Base-by-base conservation (phyloP, 2,329 filamentous ascomycete species). In the Phaeoacremonium minimum region DNA sequence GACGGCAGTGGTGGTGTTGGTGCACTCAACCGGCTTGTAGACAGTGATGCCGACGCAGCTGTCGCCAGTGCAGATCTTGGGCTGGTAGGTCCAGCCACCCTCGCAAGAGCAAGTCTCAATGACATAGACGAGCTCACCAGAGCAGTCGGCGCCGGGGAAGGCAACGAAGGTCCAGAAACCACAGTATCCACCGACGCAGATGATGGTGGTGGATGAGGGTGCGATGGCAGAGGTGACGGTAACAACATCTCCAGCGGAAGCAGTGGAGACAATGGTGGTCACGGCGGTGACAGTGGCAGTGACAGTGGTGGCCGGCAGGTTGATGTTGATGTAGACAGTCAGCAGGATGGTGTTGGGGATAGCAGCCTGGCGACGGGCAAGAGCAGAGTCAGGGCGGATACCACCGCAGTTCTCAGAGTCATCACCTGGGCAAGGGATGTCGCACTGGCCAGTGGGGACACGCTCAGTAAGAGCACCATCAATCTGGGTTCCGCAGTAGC, bases 111-210 rank as follows among this genome's bases (percentile, higher is more conserved):
- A 32, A 13, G n/a, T 17, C 30, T 32, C 14, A 12, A 32, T 18
- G 7, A 32, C 30, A 17, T 16, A 32, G 30, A 32, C 30, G 30
- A 32, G 13, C 30, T 32, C 30, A 17, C 30, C 30, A 7, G n/a
- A 7, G 30, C 17, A 15, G 7, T 14, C 14, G 14, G 17, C 14
- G 15, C 30, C 30, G 12, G 7, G 6, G 30, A 13, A 18, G 5
- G 6, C 9, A 12, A 13, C 30, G 15, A 32, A 32, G 9, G 7
- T 7, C 7, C 17, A 17, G 30, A 14, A 14, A n/a, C 22, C 22
- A 26, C 22, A 26, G 22, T 9, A 26, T 9, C 22, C 22, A n/a
- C 9, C n/a, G 22, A 9, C 22, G 2, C 22, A 26, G 22, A 26
- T n/a, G 22, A n/a, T n/a, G 22, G 9, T 26, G 22, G 22, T 26